Evolutionary conservation across 768 basidiomycete species (phyloP), one percentile per base, ranked within the genome.

Genomic region (Leucosporidium yakuticum): DNA sequence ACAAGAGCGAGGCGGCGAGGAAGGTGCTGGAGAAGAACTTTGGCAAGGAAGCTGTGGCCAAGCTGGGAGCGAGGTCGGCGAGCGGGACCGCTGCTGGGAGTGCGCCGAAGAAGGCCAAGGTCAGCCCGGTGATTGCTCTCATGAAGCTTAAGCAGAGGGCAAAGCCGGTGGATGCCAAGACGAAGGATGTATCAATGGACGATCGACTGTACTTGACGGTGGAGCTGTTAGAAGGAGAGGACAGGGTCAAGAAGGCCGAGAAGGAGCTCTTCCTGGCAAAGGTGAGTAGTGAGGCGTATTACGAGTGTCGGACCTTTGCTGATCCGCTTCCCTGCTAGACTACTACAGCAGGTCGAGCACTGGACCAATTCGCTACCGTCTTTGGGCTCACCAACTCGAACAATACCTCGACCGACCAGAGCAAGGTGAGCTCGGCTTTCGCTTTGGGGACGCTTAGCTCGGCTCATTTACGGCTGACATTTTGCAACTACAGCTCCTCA

Each of bases 71-170:
- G 14, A 34, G 29, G 44, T 1, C 44, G 47, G 32, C 31, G 25
- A 50, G 44, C 29, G 32, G 21, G 21, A 57, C 68, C 9, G 59
- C 75, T 5, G 58, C 74, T 17, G 68, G 76, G 27, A 81, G 80
- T 19, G 83, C 86, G 72, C 82, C 85, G 12, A 81, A 79, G 63
- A 85, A 85, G 71, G 76, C 83, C 27, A 84, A 82, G 1, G 83
- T 85, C 69, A 77, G 82, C 67, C 82, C 82, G 64, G 85, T 84
- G 73, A 75, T 90, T 23, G 84, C 86, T 74, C 75, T 86, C 8
- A 88, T 91, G 83, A 88, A 85, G 75, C 83, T 91, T 83, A 85
- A 86, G 63, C 88, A 88, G 75, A 82, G 80, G 49, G 90, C 90
- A 17, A 73, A 80, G 51, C 84, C 88, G 4, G 84, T 80, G 12